Evolutionary conservation across 2,329 filamentous ascomycete genomes (phyloP).

Genomic region (Endothia cerciana): DNA sequence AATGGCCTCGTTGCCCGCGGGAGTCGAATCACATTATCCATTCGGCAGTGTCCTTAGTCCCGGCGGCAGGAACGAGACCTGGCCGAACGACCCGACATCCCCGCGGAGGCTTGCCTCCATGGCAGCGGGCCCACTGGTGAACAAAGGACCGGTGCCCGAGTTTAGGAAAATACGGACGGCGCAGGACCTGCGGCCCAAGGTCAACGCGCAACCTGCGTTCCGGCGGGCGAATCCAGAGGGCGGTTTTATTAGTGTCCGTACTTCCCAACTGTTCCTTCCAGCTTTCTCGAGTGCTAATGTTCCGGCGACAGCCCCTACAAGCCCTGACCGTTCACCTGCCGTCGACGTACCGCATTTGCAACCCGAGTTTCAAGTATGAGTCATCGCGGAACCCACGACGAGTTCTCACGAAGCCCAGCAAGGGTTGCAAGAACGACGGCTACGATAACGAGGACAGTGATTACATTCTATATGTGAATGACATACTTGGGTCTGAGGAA

Average conservation of each 20-base stretch:
- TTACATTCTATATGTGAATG: conserved; percentile 98
- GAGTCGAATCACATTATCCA: conserved; percentile 70
- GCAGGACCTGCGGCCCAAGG: conserved; percentile 77
- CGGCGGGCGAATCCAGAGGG: conserved; percentile 94
- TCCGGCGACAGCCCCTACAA: conserved; percentile 75
- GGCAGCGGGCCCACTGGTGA: conserved; percentile 46
- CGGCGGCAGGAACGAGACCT: conserved; percentile 61
- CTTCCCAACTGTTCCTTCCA: conserved; percentile 7
- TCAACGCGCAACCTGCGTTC: conserved; percentile 87
- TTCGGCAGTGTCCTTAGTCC: conserved; percentile 69
- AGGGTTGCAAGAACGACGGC: conserved; percentile 97
- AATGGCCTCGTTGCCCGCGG: conserved; percentile 69
- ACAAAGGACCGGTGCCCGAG: conserved; percentile 77
- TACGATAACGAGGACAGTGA: conserved; percentile 99
- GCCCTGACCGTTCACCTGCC: conserved; percentile 91
- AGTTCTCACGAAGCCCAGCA: conserved; percentile 97
- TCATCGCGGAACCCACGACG: conserved; percentile 94
- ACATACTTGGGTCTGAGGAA: conserved; percentile 96
- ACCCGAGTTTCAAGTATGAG: conserved; percentile 97
- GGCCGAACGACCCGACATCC: conserved; percentile 58
- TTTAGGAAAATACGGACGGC: conserved; percentile 78
- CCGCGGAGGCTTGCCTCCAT: conserved; percentile 58
- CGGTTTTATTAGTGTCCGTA: conserved; percentile 90
- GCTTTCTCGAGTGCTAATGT: conserved; percentile 22
- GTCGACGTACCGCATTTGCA: conserved; percentile 97